A percentile compares a stretch with the other conserved stretches of the same genome.
Evolutionary conservation across 441 rosid species (phyloP).

Genomic region (Viola pubescens): DNA sequence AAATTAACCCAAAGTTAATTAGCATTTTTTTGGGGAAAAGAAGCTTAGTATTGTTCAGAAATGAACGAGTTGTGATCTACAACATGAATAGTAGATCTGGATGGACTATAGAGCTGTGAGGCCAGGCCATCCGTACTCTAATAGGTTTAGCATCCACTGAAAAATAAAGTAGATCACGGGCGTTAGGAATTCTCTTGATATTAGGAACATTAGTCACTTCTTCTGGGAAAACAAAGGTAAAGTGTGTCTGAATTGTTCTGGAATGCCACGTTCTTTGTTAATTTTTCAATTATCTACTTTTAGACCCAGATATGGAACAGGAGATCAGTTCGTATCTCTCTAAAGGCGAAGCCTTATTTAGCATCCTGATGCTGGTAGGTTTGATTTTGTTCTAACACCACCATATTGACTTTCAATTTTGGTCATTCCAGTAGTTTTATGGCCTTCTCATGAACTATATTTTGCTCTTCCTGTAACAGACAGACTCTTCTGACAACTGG

Average conservation of each 20-base stretch:
- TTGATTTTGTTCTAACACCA: conserved; percentile 11
- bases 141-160: no score
- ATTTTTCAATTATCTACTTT: conserved; percentile 19
- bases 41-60: no score
- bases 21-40: no score
- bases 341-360: conserved; percentile 62
- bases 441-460: not conserved
- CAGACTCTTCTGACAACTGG: conserved; percentile 76
- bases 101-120: no score
- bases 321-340: conserved; percentile 54
- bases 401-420: not conserved
- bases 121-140: no score
- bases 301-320: conserved; percentile 77
- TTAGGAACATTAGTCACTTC: no score
- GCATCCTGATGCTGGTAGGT: conserved; percentile 60
- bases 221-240: no score
- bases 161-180: no score
- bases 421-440: not conserved
- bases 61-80: no score
- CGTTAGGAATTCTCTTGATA: no score
- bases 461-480: conserved; percentile 29
- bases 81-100: no score
- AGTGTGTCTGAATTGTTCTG: not conserved
- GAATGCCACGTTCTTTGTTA: conserved; percentile 4
- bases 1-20: no score